Evolutionary conservation across 352 stramenopile genomes (phyloP).

Genomic region (Pythium graminicola): DNA sequence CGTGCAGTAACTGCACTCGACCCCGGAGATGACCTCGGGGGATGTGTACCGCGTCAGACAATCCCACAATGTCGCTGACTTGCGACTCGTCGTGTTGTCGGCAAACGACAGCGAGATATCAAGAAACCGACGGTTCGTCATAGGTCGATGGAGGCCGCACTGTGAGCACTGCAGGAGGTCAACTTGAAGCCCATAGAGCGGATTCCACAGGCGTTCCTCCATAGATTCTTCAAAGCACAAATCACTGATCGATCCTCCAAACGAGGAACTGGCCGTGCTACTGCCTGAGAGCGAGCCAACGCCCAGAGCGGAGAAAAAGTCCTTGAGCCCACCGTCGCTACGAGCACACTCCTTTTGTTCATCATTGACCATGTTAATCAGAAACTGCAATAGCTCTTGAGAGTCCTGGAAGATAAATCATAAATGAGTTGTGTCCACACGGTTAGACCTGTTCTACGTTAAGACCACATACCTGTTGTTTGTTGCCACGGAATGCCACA

Average conservation of each 20-base stretch:
- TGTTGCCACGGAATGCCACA: constrained; percentile 57
- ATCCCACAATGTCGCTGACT: constrained; percentile 39
- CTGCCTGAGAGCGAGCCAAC: constrained; percentile 1
- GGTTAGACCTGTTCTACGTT: neutral
- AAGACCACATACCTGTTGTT: constrained; percentile 48
- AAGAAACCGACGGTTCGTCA: constrained; percentile 72
- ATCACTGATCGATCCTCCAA: constrained; percentile 58
- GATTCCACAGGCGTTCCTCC: constrained; percentile 67
- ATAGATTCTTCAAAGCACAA: constrained; percentile 53
- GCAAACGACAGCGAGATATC: constrained; percentile 72
- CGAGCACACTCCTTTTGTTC: constrained; percentile 48
- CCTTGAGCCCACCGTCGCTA: constrained; percentile 47
- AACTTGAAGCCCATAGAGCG: constrained; percentile 69
- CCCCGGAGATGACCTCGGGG: constrained; percentile 57
- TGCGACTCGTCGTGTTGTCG: constrained; percentile 21
- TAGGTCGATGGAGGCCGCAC: constrained; percentile 57
- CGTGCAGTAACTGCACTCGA: constrained; percentile 74
- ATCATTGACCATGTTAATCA: constrained; percentile 74
- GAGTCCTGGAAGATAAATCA: constrained; percentile 42
- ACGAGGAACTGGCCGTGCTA: constrained; percentile 9
- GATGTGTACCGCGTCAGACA: constrained; percentile 63
- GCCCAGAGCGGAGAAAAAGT: constrained; percentile 26
- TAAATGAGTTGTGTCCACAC: neutral
- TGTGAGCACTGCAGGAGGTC: constrained; percentile 67
- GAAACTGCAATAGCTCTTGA: constrained; percentile 79